Evolutionary conservation across 2,329 filamentous ascomycete genomes (phyloP).

Genomic region (Colletotrichum chrysophilum): DNA sequence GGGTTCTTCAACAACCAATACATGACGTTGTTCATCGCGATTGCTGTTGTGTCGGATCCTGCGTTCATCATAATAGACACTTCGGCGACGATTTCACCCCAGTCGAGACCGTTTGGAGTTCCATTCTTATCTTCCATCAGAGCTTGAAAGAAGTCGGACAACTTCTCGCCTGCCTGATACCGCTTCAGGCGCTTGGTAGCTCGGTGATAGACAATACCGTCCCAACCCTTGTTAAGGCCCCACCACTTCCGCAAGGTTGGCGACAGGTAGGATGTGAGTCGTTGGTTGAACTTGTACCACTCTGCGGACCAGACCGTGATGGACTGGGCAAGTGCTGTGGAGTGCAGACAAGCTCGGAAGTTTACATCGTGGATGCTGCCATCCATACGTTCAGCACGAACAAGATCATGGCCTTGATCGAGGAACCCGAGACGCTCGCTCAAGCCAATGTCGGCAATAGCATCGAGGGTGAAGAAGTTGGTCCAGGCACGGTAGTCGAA

Average conservation of each 20-base stretch:
- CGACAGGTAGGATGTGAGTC: conserved; percentile 26
- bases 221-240: conserved; percentile 40
- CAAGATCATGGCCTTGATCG: conserved; percentile 50
- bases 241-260: neutral
- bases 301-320: conserved; percentile 54
- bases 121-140: conserved; percentile 55
- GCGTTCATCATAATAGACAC: conserved; percentile 57
- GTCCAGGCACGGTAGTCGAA: conserved; percentile 56
- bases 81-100: conserved; percentile 64
- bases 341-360: conserved; percentile 56
- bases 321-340: conserved; percentile 54
- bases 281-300: conserved; percentile 51
- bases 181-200: conserved; percentile 29
- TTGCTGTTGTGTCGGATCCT: conserved; percentile 53
- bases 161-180: conserved; percentile 55
- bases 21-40: conserved; percentile 57
- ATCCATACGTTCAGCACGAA: conserved; percentile 46
- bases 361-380: conserved; percentile 50
- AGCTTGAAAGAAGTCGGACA: conserved; percentile 63
- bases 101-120: conserved; percentile 49
- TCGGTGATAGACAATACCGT: conserved; percentile 34
- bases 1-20: conserved; percentile 56
- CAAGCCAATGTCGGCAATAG: conserved; percentile 61
- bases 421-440: conserved; percentile 56
- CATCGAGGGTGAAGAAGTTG: conserved; percentile 62